Evolutionary conservation across 148 eudicot species (phyloP), one percentile per base, ranked within the genome.

Genomic region (Rhododendron kiyosumense): DNA sequence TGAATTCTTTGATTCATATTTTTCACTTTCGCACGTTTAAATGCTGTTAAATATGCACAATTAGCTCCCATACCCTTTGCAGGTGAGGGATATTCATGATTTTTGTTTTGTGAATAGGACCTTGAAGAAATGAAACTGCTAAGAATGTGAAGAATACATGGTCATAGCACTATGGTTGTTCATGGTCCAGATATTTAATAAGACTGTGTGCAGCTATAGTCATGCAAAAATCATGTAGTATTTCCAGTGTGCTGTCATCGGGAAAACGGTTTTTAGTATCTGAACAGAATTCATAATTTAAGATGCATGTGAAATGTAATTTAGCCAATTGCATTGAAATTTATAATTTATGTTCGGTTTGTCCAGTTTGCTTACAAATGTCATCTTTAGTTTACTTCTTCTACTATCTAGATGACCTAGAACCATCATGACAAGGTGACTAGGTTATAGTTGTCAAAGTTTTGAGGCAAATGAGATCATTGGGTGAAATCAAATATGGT

Each of bases 161-260:
- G 26, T 30, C 43, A 30, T 51, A 48, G 83, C 10, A 0, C 36
- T 46, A 24, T 26, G 82, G 61, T 79, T 26, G 20, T 26, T 81
- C 71, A 34, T 43, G 84, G 41, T 81, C 30, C 48, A 43, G 78
- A 65, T n/a, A 83, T 43, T 63, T 63, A 38, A 41, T 26, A 43
- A 41, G 52, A 41, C 18, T 22, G 20, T 7, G 15, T 82, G 51
- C 28, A 34, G 8, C 46, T 24, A 36, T 34, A 11, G 49, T 82
- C 74, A 11, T 59, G 84, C 84, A 57, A 82, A 82, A 34, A 82
- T 82, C 18, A 22, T 82, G 46, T 20, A 81, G 65, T 6, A 34
- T 57, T 12, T 15, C 46, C 22, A 34, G 54, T 7, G 63, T 14
- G 38, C 18, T 79, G 83, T 14, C 83, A 80, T 49, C 63, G 12